A percentile compares a stretch with the other conserved stretches of the same genome.
These are phyloP conservation scores for Noccaea caerulescens DNA, from an alignment of 345 rosid genomes.

Conservation along the genomic window DNA sequence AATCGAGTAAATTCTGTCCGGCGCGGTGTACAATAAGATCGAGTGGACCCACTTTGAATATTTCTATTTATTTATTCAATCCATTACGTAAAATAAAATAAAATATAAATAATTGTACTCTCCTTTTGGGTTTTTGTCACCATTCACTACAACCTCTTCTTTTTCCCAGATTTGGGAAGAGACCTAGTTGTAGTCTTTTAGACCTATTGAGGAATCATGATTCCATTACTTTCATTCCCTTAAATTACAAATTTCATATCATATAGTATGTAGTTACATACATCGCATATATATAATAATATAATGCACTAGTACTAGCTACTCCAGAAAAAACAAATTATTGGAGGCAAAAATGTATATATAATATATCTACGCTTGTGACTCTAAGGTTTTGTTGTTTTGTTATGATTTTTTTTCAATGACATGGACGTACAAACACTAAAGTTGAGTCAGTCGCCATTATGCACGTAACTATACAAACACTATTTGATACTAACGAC, in stretches of 20 bases:
- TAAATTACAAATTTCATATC: neutral
- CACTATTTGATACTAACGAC: neutral
- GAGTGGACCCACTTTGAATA: slow-evolving; percentile 5
- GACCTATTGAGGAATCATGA: slow-evolving; percentile 12
- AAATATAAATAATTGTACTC: neutral
- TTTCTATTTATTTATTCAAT: neutral
- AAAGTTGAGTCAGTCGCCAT: neutral
- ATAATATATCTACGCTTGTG: neutral
- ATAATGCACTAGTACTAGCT: too few relatives aligned
- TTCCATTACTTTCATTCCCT: neutral
- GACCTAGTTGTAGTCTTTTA: slow-evolving; percentile 10
- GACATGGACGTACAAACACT: slow-evolving; percentile 1
- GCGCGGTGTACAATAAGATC: slow-evolving; percentile 33
- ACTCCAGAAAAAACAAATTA: too few relatives aligned
- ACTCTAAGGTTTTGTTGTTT: neutral
- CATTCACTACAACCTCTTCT: slow-evolving; percentile 16
- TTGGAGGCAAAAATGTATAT: neutral
- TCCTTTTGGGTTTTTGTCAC: slow-evolving; percentile 25
- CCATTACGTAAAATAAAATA: too few relatives aligned
- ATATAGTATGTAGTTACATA: neutral
- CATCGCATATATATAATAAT: too few relatives aligned
- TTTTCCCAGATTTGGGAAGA: slow-evolving; percentile 30
- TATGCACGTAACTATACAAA: neutral
- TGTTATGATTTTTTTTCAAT: neutral
- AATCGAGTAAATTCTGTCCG: slow-evolving; percentile 36